Evolutionary conservation across 2,329 filamentous ascomycete genomes (phyloP).

Genomic region (Sporothrix inflata): DNA sequence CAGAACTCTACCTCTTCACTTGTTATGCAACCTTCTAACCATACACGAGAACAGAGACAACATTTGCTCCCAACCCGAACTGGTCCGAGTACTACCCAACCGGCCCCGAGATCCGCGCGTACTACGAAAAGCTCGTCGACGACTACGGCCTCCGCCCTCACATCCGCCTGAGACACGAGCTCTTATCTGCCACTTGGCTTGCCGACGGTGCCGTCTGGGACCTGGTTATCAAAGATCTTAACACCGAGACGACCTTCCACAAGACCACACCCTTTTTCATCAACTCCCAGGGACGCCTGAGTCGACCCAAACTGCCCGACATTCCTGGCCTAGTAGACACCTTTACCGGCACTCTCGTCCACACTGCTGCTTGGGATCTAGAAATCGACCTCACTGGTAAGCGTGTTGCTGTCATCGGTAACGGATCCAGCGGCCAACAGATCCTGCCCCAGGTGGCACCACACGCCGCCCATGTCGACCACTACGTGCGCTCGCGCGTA

Average conservation of each 20-base stretch:
- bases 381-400: neutral
- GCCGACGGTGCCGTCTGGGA: neutral
- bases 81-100: conserved; percentile 34
- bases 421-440: conserved; percentile 7
- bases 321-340: neutral
- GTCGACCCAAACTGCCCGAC: neutral
- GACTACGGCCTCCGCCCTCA: conserved; percentile 23
- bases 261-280: neutral
- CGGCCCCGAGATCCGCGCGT: conserved; percentile 33
- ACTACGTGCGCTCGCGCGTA: conserved; percentile 28
- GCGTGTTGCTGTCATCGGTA: conserved; percentile 1
- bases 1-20: neutral
- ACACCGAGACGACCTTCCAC: neutral
- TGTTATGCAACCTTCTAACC: neutral
- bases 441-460: neutral
- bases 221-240: neutral
- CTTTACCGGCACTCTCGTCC: neutral
- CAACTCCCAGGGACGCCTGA: conserved; percentile 11
- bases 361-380: neutral
- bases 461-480: conserved; percentile 27
- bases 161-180: conserved; percentile 4
- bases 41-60: conserved; percentile 13
- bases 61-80: conserved; percentile 31
- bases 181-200: conserved; percentile 1
- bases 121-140: conserved; percentile 30